Base-by-base conservation (phyloP, 805 yeast genomes). In the Yarrowia bubula region DNA sequence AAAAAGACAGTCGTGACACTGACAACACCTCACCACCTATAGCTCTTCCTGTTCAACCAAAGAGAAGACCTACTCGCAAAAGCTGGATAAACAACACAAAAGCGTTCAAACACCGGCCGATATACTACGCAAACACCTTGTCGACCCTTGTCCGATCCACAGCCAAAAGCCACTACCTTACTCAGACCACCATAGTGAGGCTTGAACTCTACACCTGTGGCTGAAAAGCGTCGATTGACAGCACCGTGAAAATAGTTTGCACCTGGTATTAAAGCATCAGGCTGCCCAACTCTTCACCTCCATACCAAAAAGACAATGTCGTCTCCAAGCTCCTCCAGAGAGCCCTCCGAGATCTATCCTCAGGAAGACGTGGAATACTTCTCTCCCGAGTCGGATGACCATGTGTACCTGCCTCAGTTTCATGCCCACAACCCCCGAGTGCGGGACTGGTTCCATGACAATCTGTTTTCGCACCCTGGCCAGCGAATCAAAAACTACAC, bases 401-500 rank as follows among this genome's bases (percentile, higher is more conserved):
- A 55, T 55, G 61, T 55, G 15, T 58, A 58, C 51, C 51, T 58
- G 22, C 51, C 64, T 22, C 64, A 44, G 35, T 58, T 15, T 51
- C 51, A 35, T 31, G 51, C 64, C 31, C 64, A 43, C 31, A 43
- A 58, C 42, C 51, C 64, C n/a, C 42, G 42, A 14, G 42, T 58
- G 15, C 31, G 51, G 17, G 51, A 58, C 51, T 58, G 51, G 51
- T 35, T 44, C 64, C 28, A 44, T 51, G 44, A 33, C 8, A 58
- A 58, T n/a, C 35, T 58, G 42, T 35, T 43, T 10, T 33, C 51
- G 2, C 38, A 79, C 64, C 89, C 88, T 1, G 68, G 76, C 0
- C 70, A 69, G 6, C 76, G 76, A 47, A 70, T 78, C n/a, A 70
- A 71, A 13, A 60, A 77, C 18, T 92, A 92, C 71, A 61, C 86